Evolutionary conservation across 345 rosid genomes (phyloP).

Genomic region (Isatis tinctoria): DNA sequence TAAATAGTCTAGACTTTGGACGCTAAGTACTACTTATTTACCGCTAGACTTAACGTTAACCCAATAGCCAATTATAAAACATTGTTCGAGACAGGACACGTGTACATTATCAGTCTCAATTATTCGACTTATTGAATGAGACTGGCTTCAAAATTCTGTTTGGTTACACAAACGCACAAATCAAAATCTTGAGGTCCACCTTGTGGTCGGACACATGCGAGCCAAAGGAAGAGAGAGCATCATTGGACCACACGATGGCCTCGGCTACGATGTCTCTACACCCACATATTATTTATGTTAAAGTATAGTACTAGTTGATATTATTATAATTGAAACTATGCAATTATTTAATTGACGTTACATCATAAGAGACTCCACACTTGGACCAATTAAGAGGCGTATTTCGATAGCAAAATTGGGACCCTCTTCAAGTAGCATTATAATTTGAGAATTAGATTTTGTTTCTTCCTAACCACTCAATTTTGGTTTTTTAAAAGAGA

Average conservation of each 20-base stretch:
- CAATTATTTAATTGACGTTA: conserved; percentile 16
- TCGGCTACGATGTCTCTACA: conserved; percentile 13
- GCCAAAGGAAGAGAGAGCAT: conserved; percentile 6
- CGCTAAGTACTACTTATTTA: background rate
- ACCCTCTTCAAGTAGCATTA: conserved; percentile 15
- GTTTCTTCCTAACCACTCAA: conserved; percentile 30
- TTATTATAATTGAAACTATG: background rate
- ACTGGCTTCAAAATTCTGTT: conserved; percentile 10
- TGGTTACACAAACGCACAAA: conserved; percentile 24
- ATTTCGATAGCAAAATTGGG: conserved; percentile 11
- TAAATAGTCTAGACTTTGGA: background rate
- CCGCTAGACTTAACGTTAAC: background rate
- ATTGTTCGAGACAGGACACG: conserved; percentile 2
- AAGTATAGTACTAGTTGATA: background rate
- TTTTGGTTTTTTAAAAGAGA: background rate
- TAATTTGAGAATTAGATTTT: conserved; percentile 22
- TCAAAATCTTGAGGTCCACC: conserved; percentile 17
- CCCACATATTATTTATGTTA: conserved; percentile 17
- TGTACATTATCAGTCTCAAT: background rate
- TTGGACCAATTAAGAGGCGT: conserved; percentile 29
- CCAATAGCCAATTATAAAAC: background rate
- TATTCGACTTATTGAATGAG: conserved; percentile 2
- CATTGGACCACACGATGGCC: conserved; percentile 28
- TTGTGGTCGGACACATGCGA: conserved; percentile 19
- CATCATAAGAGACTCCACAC: conserved; percentile 26